Percentiles rank a stretch among this genome's conserved stretches.
Evolutionary conservation across 2,329 filamentous ascomycete genomes (phyloP).

Genomic region (Westerdykella sp.): DNA sequence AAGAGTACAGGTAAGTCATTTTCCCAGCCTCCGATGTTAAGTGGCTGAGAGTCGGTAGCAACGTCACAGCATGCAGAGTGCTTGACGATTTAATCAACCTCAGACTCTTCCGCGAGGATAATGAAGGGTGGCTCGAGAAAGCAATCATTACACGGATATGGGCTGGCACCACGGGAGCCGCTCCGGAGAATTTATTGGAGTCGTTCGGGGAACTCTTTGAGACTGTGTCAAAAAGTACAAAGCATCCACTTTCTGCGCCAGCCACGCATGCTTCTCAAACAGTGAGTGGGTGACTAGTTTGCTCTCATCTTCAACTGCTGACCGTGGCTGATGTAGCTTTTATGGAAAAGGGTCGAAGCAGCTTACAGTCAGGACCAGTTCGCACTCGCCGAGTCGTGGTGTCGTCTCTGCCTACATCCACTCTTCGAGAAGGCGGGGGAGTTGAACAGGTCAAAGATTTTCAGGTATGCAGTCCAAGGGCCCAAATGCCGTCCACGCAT

Average conservation of each 20-base stretch:
- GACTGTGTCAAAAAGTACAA: constrained; percentile 42
- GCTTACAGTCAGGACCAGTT: constrained; percentile 50
- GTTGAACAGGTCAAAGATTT: constrained; percentile 61
- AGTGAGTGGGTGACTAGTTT: constrained; percentile 38
- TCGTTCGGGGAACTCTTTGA: constrained; percentile 42
- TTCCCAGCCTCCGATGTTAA: neutral
- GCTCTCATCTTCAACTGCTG: constrained; percentile 3
- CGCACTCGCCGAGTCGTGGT: constrained; percentile 61
- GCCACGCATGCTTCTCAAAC: constrained; percentile 64
- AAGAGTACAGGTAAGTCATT: constrained; percentile 31
- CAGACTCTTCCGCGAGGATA: constrained; percentile 48
- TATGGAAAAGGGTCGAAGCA: constrained; percentile 74
- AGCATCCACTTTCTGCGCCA: constrained; percentile 49
- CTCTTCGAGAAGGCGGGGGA: constrained; percentile 62
- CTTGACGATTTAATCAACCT: constrained; percentile 59
- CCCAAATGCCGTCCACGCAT: neutral
- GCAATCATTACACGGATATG: constrained; percentile 62
- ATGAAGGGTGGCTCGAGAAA: constrained; percentile 60
- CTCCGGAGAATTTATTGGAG: constrained; percentile 29
- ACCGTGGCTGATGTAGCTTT: constrained; percentile 47
- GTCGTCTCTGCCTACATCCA: constrained; percentile 58
- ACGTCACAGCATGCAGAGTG: constrained; percentile 38
- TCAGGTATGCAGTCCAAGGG: constrained; percentile 47
- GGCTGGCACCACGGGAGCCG: constrained; percentile 52
- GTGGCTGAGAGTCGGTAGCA: constrained; percentile 22